Percentiles rank a stretch among this genome's conserved stretches.
phyloP scores from a whole-genome alignment of 2,329 filamentous ascomycete species.

The Colletotrichum sidae region DNA sequence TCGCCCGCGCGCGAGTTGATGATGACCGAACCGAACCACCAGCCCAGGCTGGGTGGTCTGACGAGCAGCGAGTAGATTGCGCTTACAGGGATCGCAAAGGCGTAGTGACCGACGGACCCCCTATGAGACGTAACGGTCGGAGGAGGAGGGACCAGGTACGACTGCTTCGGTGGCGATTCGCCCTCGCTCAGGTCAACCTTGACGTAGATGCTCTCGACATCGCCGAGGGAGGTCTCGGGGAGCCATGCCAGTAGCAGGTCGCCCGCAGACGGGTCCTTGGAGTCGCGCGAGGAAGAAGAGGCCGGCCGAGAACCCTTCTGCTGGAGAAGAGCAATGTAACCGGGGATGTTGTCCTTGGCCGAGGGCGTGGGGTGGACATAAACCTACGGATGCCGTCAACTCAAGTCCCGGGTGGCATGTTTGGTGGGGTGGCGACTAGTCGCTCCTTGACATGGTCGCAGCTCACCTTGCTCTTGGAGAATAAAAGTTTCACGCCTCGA shows the following conservation, averaged over 20 bases:
- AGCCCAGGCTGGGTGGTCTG: constrained; percentile 90
- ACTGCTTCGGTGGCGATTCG: constrained; percentile 84
- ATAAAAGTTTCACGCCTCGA: constrained; percentile 91
- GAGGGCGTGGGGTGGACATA: constrained; percentile 96
- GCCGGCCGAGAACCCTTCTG: constrained; percentile 75
- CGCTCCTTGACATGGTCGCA: neutral
- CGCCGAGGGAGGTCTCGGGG: constrained; percentile 88
- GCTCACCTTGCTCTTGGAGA: constrained; percentile 92
- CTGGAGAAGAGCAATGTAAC: constrained; percentile 92
- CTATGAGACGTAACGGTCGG: constrained; percentile 85
- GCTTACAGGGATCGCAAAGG: constrained; percentile 90
- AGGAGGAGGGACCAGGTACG: constrained; percentile 90
- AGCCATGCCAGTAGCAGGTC: constrained; percentile 93
- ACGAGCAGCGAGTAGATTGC: constrained; percentile 93
- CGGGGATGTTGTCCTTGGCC: constrained; percentile 93
- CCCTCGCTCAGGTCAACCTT: constrained; percentile 92
- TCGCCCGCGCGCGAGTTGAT: constrained; percentile 93
- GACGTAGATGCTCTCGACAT: constrained; percentile 88
- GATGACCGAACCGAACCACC: constrained; percentile 98
- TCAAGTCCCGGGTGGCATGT: neutral
- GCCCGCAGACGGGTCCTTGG: constrained; percentile 64
- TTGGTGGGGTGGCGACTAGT: constrained; percentile 22
- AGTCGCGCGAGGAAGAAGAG: constrained; percentile 52
- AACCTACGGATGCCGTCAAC: constrained; percentile 66
- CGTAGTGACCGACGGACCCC: constrained; percentile 80